Conservation (phyloP, 2,329 filamentous ascomycete species). For the Sporothrix variecibatus region DNA sequence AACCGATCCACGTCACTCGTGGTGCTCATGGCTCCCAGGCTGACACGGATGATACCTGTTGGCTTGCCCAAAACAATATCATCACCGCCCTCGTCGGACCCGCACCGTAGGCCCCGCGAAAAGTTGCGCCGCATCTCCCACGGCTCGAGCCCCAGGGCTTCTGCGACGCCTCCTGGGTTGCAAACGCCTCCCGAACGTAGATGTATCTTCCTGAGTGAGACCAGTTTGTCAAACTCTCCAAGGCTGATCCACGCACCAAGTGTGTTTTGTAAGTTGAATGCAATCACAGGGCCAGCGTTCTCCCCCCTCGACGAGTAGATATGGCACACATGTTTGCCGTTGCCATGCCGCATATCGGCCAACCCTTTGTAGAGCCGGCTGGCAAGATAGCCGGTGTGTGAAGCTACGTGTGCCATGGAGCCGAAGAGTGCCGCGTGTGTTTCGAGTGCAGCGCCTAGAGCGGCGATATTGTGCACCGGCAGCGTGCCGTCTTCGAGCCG, state of each 20-base stretch:
- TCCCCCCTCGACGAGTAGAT: slow-evolving; percentile 57
- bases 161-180: slow-evolving; percentile 84
- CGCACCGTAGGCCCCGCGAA: slow-evolving; percentile 80
- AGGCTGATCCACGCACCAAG: slow-evolving; percentile 75
- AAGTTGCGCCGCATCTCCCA: slow-evolving; percentile 87
- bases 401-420: slow-evolving; percentile 67
- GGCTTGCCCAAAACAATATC: slow-evolving; percentile 83
- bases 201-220: slow-evolving; percentile 75
- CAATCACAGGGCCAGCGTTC: slow-evolving; percentile 67
- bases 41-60: slow-evolving; percentile 82
- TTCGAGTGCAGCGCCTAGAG: slow-evolving; percentile 72
- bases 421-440: slow-evolving; percentile 70
- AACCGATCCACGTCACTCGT: slow-evolving; percentile 72
- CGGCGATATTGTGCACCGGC: slow-evolving; percentile 87
- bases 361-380: slow-evolving; percentile 61
- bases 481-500: slow-evolving; percentile 88
- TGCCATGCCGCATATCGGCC: slow-evolving; percentile 64
- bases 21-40: slow-evolving; percentile 88
- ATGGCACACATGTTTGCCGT: slow-evolving; percentile 64
- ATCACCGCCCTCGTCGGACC: slow-evolving; percentile 71
- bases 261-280: slow-evolving; percentile 77
- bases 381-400: slow-evolving; percentile 69
- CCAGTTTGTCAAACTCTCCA: slow-evolving; percentile 83
- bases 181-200: slow-evolving; percentile 87
- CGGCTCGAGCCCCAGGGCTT: slow-evolving; percentile 69